Percentiles rank a stretch among this genome's conserved stretches.
phyloP scores from a whole-genome alignment of 306 rosid genomes.

The Dalbergia oliveri region DNA sequence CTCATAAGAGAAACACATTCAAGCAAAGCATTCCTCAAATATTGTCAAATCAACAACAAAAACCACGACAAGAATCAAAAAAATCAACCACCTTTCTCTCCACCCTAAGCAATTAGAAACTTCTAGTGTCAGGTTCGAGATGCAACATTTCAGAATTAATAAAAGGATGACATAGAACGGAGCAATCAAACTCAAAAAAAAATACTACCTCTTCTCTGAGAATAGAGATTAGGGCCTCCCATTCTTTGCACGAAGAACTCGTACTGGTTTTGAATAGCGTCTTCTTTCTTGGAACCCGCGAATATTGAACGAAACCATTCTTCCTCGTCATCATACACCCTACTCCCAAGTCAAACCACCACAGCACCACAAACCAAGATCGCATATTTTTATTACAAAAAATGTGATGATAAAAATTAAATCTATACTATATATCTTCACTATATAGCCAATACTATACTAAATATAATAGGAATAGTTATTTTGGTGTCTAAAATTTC shows the following conservation, averaged over 20 bases:
- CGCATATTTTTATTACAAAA: neutral
- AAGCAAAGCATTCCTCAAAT: conserved; percentile 17
- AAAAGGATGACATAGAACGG: no score
- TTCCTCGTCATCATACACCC: conserved; percentile 87
- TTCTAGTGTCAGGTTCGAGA: neutral
- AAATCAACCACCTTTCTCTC: neutral
- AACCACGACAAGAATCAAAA: neutral
- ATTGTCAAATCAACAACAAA: conserved; percentile 14
- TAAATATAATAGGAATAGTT: no score
- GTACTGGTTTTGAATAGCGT: conserved; percentile 87
- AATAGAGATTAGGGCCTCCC: conserved; percentile 88
- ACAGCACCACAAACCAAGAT: neutral
- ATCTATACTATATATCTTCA: no score
- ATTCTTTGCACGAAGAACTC: conserved; percentile 90
- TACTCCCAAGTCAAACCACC: neutral
- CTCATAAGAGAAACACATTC: neutral
- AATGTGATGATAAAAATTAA: neutral
- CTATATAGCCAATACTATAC: no score
- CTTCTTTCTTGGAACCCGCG: conserved; percentile 70
- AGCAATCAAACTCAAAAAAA: neutral
- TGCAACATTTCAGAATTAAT: neutral
- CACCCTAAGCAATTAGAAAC: neutral
- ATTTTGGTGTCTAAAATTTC: no score
- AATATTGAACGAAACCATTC: conserved; percentile 94
- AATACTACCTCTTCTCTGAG: conserved; percentile 80